phyloP scores from a whole-genome alignment of 2,329 filamentous ascomycete genomes.

The Trichoderma harzianum region DNA sequence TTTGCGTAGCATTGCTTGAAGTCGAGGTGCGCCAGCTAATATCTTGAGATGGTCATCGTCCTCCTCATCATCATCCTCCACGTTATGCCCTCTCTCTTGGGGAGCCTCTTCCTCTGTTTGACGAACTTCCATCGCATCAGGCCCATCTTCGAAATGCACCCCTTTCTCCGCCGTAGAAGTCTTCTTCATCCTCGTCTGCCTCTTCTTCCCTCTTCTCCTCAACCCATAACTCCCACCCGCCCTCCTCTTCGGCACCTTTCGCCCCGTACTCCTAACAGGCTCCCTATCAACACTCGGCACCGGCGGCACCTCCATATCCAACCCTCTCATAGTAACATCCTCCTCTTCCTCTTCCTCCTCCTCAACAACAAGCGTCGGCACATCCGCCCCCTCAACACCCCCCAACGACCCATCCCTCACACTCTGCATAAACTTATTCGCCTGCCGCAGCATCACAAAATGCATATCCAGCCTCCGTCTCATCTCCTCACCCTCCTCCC shows the following conservation, averaged over 20 bases:
- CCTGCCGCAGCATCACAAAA: slow-evolving; percentile 23
- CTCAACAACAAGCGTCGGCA: background rate
- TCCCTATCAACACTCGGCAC: background rate
- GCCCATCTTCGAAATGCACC: background rate
- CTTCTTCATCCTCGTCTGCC: background rate
- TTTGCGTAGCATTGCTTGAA: background rate
- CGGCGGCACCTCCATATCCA: background rate
- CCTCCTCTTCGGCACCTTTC: background rate
- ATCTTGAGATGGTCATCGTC: slow-evolving; percentile 4
- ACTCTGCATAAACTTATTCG: slow-evolving; percentile 23
- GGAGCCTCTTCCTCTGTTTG: background rate
- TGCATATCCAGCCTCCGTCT: slow-evolving; percentile 23
- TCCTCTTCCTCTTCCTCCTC: background rate
- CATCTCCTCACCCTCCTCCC: slow-evolving; percentile 12
- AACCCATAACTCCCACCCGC: background rate
- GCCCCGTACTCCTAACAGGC: background rate
- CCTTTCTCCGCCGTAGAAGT: background rate
- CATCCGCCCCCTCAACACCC: background rate
- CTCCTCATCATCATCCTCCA: background rate
- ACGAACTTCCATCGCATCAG: background rate
- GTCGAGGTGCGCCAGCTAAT: background rate
- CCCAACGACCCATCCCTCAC: slow-evolving; percentile 18
- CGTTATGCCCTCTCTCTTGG: background rate
- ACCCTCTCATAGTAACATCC: background rate
- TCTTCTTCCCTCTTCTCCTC: background rate